These are phyloP conservation scores for Remersonia thermophila DNA, from an alignment of 2,329 filamentous ascomycete species.

Conservation along the genomic window DNA sequence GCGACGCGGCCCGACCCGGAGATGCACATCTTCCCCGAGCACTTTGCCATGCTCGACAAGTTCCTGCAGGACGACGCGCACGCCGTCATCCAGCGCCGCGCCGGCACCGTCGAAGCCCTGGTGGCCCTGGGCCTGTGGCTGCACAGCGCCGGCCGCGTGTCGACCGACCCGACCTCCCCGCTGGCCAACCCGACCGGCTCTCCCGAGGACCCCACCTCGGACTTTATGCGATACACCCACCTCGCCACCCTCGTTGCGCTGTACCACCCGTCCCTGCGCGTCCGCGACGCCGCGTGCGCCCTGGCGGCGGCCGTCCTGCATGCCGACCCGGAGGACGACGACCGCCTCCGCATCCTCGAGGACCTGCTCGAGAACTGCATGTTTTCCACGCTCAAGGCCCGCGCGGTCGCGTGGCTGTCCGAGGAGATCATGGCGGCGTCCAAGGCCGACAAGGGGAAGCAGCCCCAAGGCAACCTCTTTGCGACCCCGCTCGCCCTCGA, in stretches of 20 bases:
- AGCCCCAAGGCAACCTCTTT: conserved; percentile 32
- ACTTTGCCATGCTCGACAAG: conserved; percentile 38
- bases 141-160: conserved; percentile 35
- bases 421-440: conserved; percentile 44
- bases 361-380: conserved; percentile 55
- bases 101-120: conserved; percentile 46
- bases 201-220: conserved; percentile 22
- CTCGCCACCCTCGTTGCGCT: conserved; percentile 43
- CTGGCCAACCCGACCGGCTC: conserved; percentile 16
- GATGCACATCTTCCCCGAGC: conserved; percentile 48
- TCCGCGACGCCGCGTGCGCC: conserved; percentile 41
- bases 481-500: conserved; percentile 43
- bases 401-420: conserved; percentile 50
- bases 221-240: conserved; percentile 51
- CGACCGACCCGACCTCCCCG: conserved; percentile 21
- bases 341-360: conserved; percentile 48
- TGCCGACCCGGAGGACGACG: conserved; percentile 45
- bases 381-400: conserved; percentile 49
- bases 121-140: conserved; percentile 49
- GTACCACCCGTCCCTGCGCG: conserved; percentile 42
- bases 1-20: conserved; percentile 40
- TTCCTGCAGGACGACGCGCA: conserved; percentile 41
- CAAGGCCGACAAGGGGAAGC: conserved; percentile 13
- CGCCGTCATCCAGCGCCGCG: conserved; percentile 33
- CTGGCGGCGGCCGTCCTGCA: conserved; percentile 45